Conservation (phyloP, 2,329 filamentous ascomycete genomes). For the Remersonia thermophila region DNA sequence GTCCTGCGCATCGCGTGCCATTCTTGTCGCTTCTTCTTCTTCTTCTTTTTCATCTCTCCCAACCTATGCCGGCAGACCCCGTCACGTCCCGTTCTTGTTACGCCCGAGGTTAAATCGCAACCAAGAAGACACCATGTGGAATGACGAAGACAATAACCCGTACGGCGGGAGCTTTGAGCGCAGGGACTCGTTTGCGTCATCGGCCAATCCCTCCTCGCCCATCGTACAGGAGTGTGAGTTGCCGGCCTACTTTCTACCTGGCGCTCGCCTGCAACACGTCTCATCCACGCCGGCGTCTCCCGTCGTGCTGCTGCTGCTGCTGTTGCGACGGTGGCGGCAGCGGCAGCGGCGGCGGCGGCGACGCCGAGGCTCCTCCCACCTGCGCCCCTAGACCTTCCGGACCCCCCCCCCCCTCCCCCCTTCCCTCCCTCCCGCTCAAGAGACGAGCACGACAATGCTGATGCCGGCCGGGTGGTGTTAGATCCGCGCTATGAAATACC, state of each 20-base stretch:
- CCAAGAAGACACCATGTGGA: conserved; percentile 63
- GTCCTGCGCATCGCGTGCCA: no score
- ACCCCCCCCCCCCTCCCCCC: background rate
- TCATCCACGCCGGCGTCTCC: no score
- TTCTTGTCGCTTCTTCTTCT: no score
- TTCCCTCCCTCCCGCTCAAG: no score
- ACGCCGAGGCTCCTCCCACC: no score
- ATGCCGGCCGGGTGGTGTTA: conserved; percentile 33
- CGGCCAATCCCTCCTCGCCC: conserved; percentile 53
- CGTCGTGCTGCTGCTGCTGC: no score
- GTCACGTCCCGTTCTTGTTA: conserved; percentile 1
- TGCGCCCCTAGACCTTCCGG: no score
- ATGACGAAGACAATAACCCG: conserved; percentile 97
- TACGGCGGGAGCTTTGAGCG: conserved; percentile 86
- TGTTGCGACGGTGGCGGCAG: no score
- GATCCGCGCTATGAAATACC: conserved; percentile 51
- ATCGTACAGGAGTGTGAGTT: conserved; percentile 44
- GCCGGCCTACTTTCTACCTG: no score
- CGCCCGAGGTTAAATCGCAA: background rate
- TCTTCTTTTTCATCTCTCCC: background rate
- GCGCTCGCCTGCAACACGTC: no score
- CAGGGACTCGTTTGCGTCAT: conserved; percentile 65
- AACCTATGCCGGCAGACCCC: conserved; percentile 2
- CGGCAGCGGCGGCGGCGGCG: no score
- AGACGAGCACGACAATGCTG: conserved; percentile 23